These are phyloP conservation scores for Hypoxylon sp. DNA, from an alignment of 2,329 filamentous ascomycete species.

Conservation along the genomic window DNA sequence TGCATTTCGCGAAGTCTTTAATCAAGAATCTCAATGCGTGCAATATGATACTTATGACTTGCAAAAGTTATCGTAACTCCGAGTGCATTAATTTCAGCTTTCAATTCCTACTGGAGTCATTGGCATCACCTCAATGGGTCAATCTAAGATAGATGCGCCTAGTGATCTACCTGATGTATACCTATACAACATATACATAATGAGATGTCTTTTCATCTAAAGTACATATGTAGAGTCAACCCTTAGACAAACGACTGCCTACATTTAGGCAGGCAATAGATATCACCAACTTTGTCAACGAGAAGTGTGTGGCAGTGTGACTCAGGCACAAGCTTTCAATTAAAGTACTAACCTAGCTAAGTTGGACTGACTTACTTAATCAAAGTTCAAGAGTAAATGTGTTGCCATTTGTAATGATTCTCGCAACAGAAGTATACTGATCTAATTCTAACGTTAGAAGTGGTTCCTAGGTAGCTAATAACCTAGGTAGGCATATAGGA, in stretches of 20 bases:
- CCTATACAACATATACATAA: no score
- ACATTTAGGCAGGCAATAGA: no score
- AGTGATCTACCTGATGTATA: no score
- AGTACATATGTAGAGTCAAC: no score
- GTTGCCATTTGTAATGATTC: constrained; percentile 35
- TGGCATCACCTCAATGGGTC: no score
- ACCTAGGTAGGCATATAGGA: neutral
- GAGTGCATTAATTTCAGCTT: neutral
- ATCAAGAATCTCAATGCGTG: neutral
- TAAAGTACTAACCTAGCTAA: neutral
- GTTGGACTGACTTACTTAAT: constrained; percentile 13
- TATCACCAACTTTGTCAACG: no score
- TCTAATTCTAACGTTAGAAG: neutral
- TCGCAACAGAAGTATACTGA: constrained; percentile 40
- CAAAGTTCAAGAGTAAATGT: constrained; percentile 9
- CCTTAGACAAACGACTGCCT: neutral
- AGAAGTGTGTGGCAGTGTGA: neutral
- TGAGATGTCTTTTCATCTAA: no score
- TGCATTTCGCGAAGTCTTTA: neutral
- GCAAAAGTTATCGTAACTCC: neutral
- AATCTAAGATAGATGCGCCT: no score
- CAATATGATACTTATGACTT: neutral
- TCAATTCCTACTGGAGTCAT: neutral
- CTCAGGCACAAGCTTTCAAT: neutral
- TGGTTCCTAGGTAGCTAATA: neutral